These are phyloP conservation scores for Zygotorulaspora florentina DNA, from an alignment of 805 yeast species.

Conservation along the genomic window DNA sequence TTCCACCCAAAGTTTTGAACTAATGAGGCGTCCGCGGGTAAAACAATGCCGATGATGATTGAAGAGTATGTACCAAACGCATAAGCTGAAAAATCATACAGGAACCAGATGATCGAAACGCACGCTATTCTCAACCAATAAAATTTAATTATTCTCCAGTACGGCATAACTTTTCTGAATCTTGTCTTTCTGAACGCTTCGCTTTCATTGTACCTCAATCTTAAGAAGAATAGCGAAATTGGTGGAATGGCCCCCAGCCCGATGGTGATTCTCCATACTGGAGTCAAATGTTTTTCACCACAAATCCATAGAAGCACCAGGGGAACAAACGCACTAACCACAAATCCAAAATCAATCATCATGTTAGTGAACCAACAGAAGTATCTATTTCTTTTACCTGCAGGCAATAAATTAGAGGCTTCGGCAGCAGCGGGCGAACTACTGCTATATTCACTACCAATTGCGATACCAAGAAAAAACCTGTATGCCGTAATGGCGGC, in stretches of 20 bases:
- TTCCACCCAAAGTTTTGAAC: constrained; percentile 88
- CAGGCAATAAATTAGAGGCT: constrained; percentile 71
- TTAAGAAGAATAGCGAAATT: constrained; percentile 65
- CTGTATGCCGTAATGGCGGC: constrained; percentile 81
- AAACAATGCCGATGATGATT: constrained; percentile 55
- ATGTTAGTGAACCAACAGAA: constrained; percentile 84
- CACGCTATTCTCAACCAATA: constrained; percentile 77
- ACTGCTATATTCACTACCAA: constrained; percentile 94
- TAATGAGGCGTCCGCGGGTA: constrained; percentile 55
- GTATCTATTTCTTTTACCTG: constrained; percentile 85
- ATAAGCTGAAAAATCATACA: constrained; percentile 83
- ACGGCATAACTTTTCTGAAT: constrained; percentile 65
- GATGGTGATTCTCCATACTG: constrained; percentile 87
- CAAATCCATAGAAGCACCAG: constrained; percentile 83
- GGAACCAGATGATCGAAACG: constrained; percentile 81
- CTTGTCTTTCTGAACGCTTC: constrained; percentile 65
- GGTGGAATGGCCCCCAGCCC: constrained; percentile 93
- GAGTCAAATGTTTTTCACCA: constrained; percentile 60
- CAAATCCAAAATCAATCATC: constrained; percentile 86
- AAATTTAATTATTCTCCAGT: constrained; percentile 63
- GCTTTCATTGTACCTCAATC: constrained; percentile 72
- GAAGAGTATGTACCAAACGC: constrained; percentile 85
- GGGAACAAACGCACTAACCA: constrained; percentile 78
- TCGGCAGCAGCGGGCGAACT: constrained; percentile 93
- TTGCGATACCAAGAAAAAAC: constrained; percentile 83